A percentile compares a stretch with the other conserved stretches of the same genome.
Evolutionary conservation across 2,329 filamentous ascomycete species (phyloP).

Genomic region (Stemphylium lycopersici): DNA sequence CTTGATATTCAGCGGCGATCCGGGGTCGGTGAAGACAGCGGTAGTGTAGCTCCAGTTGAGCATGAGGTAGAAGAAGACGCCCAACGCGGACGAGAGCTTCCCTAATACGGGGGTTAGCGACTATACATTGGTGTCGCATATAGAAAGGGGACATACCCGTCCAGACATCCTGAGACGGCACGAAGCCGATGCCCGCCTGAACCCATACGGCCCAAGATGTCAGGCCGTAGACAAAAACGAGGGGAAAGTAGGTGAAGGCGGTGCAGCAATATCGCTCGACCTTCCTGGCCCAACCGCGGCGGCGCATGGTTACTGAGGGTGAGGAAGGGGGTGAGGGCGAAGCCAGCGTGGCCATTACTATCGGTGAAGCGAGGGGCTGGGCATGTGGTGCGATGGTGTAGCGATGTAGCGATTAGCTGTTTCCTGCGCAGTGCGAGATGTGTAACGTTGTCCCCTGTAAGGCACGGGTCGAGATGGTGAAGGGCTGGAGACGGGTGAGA

Average conservation of each 20-base stretch:
- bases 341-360: slow-evolving; percentile 48
- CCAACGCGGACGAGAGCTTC: slow-evolving; percentile 63
- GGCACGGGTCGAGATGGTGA: slow-evolving; percentile 7
- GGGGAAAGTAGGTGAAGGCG: slow-evolving; percentile 80
- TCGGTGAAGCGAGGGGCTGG: slow-evolving; percentile 21
- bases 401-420: slow-evolving; percentile 12
- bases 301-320: slow-evolving; percentile 48
- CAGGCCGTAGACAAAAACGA: slow-evolving; percentile 84
- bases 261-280: slow-evolving; percentile 85
- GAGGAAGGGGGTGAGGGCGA: slow-evolving; percentile 49
- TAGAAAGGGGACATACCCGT: slow-evolving; percentile 36
- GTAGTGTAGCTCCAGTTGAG: slow-evolving; percentile 89
- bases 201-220: slow-evolving; percentile 97
- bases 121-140: not conserved
- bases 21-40: slow-evolving; percentile 91
- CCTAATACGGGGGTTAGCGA: slow-evolving; percentile 41
- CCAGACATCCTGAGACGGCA: slow-evolving; percentile 43
- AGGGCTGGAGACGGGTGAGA: slow-evolving; percentile 13
- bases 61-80: slow-evolving; percentile 74
- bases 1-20: slow-evolving; percentile 62
- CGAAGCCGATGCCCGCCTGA: slow-evolving; percentile 71
- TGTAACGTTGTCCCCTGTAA: slow-evolving; percentile 15
- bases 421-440: slow-evolving; percentile 12
- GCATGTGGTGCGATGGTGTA: slow-evolving; percentile 32
- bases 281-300: slow-evolving; percentile 65